Evolutionary conservation across 768 basidiomycete species (phyloP), one percentile per base, ranked within the genome.

Genomic region (Tulasnella sp.): DNA sequence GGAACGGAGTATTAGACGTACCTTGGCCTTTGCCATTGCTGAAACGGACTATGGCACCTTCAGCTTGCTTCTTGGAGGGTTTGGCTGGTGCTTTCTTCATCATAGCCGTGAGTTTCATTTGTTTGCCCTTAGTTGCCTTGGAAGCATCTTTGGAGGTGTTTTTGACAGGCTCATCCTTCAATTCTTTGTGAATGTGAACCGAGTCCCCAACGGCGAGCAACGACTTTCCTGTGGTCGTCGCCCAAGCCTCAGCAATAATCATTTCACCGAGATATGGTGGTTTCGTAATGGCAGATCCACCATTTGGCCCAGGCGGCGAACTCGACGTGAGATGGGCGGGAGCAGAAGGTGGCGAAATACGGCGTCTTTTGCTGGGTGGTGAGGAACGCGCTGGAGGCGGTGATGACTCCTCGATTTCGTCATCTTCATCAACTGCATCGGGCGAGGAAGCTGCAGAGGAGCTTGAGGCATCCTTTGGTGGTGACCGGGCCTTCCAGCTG

Each of bases 21-120:
- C 78, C 78, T 54, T 64, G 64, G 37, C 75, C 72, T 58, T 68
- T 76, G 31, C 15, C n/a, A 58, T 79, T 79, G 22, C 71, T 76
- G 78, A 79, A 78, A 17, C 78, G 52, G 38, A 79, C 78, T 37
- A 79, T 78, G 17, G 54, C 71, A 38, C 75, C 76, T 40, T 75
- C 78, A 39, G 25, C 64, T 34, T 34, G 19, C 29, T 72, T 74
- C 39, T 31, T 31, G 1, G 25, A 17, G 1, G 36, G 39, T 68
- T 78, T 78, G n/a, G 72, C n/a, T 22, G 70, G 15, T 12, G 54
- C 49, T 58, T 73, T 78, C 38, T 58, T 68, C 39, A 68, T 67
- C 38, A 76, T 77, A 39, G 29, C 78, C 74, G 80, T 67, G 19
- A 81, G 79, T 45, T 78, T 78, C 8, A 75, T 67, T 40, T 77